Evolutionary conservation across 1,139 yeast species (phyloP).

Genomic region (Hanseniaspora uvarum): DNA sequence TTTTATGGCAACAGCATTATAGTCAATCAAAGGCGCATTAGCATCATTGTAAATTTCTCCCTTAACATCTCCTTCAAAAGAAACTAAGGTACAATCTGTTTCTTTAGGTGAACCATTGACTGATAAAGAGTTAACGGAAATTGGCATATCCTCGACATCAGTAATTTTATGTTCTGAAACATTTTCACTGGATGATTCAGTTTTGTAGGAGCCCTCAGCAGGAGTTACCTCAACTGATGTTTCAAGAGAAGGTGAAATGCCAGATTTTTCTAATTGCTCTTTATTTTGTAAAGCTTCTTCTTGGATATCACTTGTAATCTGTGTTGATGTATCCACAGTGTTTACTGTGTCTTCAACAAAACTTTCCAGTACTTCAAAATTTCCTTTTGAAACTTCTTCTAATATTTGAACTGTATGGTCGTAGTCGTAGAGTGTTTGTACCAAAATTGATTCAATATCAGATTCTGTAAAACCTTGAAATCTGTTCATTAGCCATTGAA

Average conservation of each 20-base stretch:
- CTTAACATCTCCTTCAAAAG: neutral
- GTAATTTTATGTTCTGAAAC: neutral
- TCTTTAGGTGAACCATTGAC: neutral
- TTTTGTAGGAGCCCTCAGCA: neutral
- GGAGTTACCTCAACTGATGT: neutral
- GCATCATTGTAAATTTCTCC: no score
- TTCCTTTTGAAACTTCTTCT: slow-evolving; percentile 3
- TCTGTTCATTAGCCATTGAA: neutral
- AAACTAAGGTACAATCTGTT: neutral
- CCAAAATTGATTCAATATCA: slow-evolving; percentile 2
- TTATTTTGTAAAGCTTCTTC: neutral
- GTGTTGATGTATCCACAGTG: neutral
- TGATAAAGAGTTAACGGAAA: neutral
- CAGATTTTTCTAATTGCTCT: neutral
- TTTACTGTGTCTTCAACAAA: neutral
- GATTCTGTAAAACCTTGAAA: neutral
- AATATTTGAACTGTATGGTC: neutral
- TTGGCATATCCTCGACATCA: neutral
- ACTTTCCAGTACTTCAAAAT: neutral
- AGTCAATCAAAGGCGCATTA: neutral
- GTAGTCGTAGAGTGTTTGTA: slow-evolving; percentile 4
- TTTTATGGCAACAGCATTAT: neutral
- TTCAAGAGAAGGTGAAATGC: neutral
- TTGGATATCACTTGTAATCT: neutral
- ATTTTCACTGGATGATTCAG: neutral